phyloP scores from a whole-genome alignment of 805 yeast genomes.

The Metschnikowia peoriensis region DNA sequence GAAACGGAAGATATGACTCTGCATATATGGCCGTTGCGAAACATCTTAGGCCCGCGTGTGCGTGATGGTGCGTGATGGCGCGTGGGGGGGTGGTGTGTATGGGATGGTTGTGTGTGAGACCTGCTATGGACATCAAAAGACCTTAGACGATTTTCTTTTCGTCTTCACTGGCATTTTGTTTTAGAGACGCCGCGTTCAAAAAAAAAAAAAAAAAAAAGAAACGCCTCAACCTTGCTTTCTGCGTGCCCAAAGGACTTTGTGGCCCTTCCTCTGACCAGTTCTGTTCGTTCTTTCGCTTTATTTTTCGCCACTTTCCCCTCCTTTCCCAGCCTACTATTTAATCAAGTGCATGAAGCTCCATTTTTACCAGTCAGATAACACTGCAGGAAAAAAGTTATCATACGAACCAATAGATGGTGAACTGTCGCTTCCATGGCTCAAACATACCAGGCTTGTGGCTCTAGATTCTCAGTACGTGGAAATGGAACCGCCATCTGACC shows the following conservation, averaged over 20 bases:
- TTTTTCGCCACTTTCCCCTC: neutral
- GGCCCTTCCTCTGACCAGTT: neutral
- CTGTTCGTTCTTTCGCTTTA: neutral
- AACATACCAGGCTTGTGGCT: slow-evolving; percentile 9
- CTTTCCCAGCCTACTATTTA: neutral
- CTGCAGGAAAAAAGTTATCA: slow-evolving; percentile 10
- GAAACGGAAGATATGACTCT: neutral
- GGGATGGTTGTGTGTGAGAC: slow-evolving; percentile 1
- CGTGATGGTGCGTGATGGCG: neutral
- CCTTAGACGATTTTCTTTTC: slow-evolving; percentile 1
- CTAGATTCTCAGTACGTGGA: slow-evolving; percentile 10
- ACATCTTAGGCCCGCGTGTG: neutral
- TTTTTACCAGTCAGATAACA: slow-evolving; percentile 11
- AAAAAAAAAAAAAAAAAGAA: no score
- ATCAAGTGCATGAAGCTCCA: slow-evolving; percentile 10
- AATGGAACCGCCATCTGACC: slow-evolving; percentile 14
- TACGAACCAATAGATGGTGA: slow-evolving; percentile 11
- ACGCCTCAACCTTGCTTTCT: neutral
- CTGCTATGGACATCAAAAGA: slow-evolving; percentile 2
- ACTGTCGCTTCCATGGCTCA: slow-evolving; percentile 14
- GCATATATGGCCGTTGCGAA: slow-evolving; percentile 3
- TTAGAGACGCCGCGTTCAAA: slow-evolving; percentile 7
- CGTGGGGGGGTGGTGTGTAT: neutral
- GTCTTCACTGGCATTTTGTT: slow-evolving; percentile 3
- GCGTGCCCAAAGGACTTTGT: neutral